phyloP scores from a whole-genome alignment of 129 eudicot genomes.

The Oenanthe sinensis region DNA sequence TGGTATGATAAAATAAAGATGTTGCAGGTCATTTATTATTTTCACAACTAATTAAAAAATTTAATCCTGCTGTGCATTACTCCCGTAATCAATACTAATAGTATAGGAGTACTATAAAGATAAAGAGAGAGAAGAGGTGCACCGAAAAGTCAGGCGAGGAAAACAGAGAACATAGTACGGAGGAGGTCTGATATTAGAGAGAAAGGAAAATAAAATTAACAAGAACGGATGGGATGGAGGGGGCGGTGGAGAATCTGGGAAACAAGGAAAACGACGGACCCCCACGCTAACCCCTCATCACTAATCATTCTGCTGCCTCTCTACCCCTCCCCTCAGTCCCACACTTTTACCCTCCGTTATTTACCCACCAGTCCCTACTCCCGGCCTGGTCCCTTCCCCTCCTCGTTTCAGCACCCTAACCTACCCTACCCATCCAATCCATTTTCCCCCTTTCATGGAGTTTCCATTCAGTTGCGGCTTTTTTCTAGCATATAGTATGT shows the following conservation, averaged over 20 bases:
- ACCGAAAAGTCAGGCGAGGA: not conserved
- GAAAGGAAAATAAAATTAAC: too few species aligned
- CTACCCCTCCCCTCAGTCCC: not conserved
- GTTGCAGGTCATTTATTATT: too few species aligned
- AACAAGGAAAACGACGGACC: constrained; percentile 21
- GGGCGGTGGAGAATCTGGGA: constrained; percentile 6
- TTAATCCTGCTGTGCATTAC: too few species aligned
- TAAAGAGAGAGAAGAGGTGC: not conserved
- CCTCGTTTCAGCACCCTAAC: not conserved
- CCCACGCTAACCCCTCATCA: constrained; percentile 26
- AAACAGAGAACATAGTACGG: not conserved
- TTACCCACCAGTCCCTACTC: not conserved
- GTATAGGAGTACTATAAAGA: too few species aligned
- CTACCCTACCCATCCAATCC: too few species aligned
- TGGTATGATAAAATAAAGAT: too few species aligned
- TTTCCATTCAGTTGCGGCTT: too few species aligned
- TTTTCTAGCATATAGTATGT: too few species aligned
- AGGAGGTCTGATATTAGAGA: not conserved
- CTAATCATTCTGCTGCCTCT: constrained; percentile 28
- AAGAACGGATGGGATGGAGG: not conserved
- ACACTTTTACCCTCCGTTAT: not conserved
- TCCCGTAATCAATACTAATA: too few species aligned
- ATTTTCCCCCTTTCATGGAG: not conserved
- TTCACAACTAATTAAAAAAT: too few species aligned
- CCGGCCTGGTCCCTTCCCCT: too few species aligned